Base-by-base conservation (phyloP, 2,329 filamentous ascomycete genomes). In the Emydomyces testavorans region DNA sequence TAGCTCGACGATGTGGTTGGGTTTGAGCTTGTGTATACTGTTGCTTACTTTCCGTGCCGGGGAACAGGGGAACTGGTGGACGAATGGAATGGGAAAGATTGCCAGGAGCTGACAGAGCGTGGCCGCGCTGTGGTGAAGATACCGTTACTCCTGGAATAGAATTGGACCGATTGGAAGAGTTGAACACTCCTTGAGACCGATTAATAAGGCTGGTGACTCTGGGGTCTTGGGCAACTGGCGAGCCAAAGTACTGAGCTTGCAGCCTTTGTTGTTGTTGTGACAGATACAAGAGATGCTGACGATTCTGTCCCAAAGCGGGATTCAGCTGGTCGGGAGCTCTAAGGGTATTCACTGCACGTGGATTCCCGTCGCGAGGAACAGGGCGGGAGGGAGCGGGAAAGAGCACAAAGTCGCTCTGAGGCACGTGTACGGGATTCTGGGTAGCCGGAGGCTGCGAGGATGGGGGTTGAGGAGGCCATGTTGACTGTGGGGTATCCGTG, bases 401-500 rank as follows among this genome's bases (percentile, higher is more conserved):
- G 26, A 46, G 43, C 26, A 46, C 34, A 16, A 46, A 46, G 39
- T 44, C 42, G 41, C 18, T 40, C 28, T 41, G 46, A 2, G 46
- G 37, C 4, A 16, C n/a, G 54, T 58, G 59, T 59, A 56, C 54
- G 50, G 45, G 55, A 48, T 54, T 58, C 55, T 47, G 54, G 56
- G 58, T 58, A 65, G 66, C 65, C 66, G 57, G 60, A 55, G 67
- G 67, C 67, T 66, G 65, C 54, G 58, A 55, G 48, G 59, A 61
- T 57, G 65, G 67, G 62, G 65, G 65, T 62, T 66, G 60, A 60
- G 67, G 61, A 64, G 65, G 68, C 68, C 69, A 71, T 71, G 60
- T 20, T 69, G 67, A 62, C 65, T 67, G 66, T 55, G 60, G 60
- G 58, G 63, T 60, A 70, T 71, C 68, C 69, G 69, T 71, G 63